Evolutionary conservation across 495 filamentous ascomycete species (phyloP), one percentile per base, ranked within the genome.

Genomic region (Talaromyces liani): DNA sequence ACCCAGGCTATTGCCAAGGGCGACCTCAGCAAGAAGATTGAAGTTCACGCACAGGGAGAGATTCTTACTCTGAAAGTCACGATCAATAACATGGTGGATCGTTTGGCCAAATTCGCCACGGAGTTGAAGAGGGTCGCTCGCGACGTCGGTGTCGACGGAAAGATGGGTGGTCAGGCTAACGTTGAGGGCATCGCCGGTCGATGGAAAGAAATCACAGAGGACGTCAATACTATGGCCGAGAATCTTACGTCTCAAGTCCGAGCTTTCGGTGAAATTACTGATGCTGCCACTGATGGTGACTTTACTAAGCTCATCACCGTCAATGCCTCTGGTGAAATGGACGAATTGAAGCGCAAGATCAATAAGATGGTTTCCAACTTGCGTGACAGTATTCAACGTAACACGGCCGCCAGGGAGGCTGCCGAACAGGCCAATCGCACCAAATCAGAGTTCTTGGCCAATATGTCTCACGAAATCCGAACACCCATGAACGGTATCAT

Each of bases 1-100:
- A 98, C 94, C 7, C 93, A 97, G 72, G 94, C 94, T 63, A 97
- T 98, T 75, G 94, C 94, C 63, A 88, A 91, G 70, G 88, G 88
- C 66, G 92, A 98, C 77, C 88, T 98, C 78, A 96, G 90, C 75
- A 91, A 92, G 72, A 95, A 96, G 78, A 97, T 98, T 68, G 88
- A 94, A 61, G 94, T 98, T 7, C 88, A 96, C 68, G 94, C 94
- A 60, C 91, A 95, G 73, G 94, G 94, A 71, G 94, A 98, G 74
- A 94, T 98, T 55, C 82, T 93, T 53, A 88, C 93, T 3, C 77
- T 98, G 41, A 97, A 97, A 74, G 91, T 96, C 67, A 98, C 94
- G 27, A 97, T 98, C 80, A 98, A 98, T 72, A 92, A 97, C 84
- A 98, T 98, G 94, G 94, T 98, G 63, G 92, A 92, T 72, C 88